A percentile compares a stretch with the other conserved stretches of the same genome.
Conservation (phyloP, 148 eudicot species). For the Heliosperma pusillum region DNA sequence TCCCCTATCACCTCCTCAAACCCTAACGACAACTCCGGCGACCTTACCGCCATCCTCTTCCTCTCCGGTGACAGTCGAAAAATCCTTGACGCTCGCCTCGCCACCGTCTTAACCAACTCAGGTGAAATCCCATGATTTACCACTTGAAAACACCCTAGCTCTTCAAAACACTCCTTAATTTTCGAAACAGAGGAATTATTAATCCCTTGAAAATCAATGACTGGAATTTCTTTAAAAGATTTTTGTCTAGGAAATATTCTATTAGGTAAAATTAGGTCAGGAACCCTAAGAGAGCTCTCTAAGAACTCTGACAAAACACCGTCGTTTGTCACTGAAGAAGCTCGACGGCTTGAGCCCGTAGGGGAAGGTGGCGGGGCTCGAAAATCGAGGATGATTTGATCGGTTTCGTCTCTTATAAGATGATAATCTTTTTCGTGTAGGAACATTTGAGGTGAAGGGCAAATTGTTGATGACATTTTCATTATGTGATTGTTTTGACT, state of each 20-base stretch:
- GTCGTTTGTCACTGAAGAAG: constrained; percentile 62
- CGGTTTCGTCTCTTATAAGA: constrained; percentile 13
- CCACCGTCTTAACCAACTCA: constrained; percentile 31
- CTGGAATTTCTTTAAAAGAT: constrained; percentile 39
- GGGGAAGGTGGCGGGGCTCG: constrained; percentile 95
- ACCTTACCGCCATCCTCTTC: constrained; percentile 42
- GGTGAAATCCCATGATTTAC: constrained; percentile 57
- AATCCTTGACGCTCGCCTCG: constrained; percentile 32
- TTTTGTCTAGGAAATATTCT: constrained; percentile 66
- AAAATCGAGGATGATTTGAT: constrained; percentile 39
- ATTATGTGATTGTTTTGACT: constrained; percentile 27
- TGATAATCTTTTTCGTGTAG: background rate
- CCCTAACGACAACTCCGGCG: constrained; percentile 46
- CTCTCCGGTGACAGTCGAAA: constrained; percentile 44
- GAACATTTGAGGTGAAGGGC: constrained; percentile 10
- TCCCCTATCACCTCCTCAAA: constrained; percentile 59
- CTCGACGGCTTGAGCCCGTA: constrained; percentile 54
- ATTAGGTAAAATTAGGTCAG: constrained; percentile 67
- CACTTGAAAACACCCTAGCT: constrained; percentile 61
- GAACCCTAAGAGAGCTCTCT: constrained; percentile 57
- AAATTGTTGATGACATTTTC: constrained; percentile 21
- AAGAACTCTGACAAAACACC: constrained; percentile 64
- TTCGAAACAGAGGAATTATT: background rate
- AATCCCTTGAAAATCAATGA: constrained; percentile 37
- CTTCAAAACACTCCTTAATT: constrained; percentile 29